phyloP scores from a whole-genome alignment of 352 stramenopile species.

The Globisporangium radiosum region DNA sequence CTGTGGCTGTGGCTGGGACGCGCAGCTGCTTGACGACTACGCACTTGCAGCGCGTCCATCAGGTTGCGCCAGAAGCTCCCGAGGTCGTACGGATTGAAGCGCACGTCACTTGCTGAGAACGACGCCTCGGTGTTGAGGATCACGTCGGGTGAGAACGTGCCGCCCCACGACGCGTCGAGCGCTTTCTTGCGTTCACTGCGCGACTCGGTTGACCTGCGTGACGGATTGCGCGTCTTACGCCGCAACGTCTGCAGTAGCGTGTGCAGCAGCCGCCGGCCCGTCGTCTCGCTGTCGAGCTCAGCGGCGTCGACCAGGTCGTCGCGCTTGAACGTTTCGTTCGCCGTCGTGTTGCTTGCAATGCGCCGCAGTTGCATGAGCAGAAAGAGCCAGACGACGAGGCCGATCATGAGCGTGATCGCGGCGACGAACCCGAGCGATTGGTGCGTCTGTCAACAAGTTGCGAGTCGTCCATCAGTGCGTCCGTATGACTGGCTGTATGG shows the following conservation, averaged over 20 bases:
- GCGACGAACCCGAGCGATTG: conserved; percentile 64
- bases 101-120: conserved; percentile 65
- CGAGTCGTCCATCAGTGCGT: too few species aligned
- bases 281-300: conserved; percentile 36
- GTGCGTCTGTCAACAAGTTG: conserved; percentile 28
- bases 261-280: conserved; percentile 31
- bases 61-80: conserved; percentile 51
- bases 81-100: conserved; percentile 76
- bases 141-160: conserved; percentile 55
- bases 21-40: too few species aligned
- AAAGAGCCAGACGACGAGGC: conserved; percentile 62
- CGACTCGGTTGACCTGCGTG: conserved; percentile 11
- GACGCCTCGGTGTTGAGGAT: conserved; percentile 71
- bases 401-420: conserved; percentile 50
- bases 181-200: conserved; percentile 39
- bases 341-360: conserved; percentile 65
- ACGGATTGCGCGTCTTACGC: conserved; percentile 20
- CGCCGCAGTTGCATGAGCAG: conserved; percentile 69
- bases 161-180: conserved; percentile 70
- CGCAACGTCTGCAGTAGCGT: conserved; percentile 40
- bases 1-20: neutral
- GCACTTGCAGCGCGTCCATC: conserved; percentile 43
- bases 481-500: too few species aligned
- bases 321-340: conserved; percentile 81
- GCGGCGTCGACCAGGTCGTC: conserved; percentile 61